phyloP scores from a whole-genome alignment of 768 basidiomycete species.

The Lentinula guzmanii region DNA sequence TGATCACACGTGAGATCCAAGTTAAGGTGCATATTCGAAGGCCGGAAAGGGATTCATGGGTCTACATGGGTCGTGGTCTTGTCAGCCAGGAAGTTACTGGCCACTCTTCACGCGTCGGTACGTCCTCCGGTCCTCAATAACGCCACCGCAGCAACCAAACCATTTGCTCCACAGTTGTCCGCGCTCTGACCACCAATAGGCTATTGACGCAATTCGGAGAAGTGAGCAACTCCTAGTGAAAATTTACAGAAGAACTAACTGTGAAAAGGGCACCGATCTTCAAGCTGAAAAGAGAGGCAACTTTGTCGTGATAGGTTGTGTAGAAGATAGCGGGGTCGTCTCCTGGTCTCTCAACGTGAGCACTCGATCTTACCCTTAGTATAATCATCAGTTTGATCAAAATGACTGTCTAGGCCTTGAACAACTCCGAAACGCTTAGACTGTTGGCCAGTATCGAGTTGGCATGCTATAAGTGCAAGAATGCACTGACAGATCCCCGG shows the following conservation, averaged over 20 bases:
- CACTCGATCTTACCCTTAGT: conserved; percentile 7
- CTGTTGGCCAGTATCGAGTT: conserved; percentile 81
- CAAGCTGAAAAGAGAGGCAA: conserved; percentile 87
- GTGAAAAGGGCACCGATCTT: conserved; percentile 51
- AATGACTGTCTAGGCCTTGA: conserved; percentile 51
- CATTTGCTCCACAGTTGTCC: conserved; percentile 41
- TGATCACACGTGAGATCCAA: conserved; percentile 53
- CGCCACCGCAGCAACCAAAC: conserved; percentile 6
- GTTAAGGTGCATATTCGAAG: conserved; percentile 82
- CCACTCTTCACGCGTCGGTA: conserved; percentile 78
- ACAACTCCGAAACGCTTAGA: conserved; percentile 77
- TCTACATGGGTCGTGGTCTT: conserved; percentile 72
- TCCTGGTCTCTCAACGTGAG: conserved; percentile 84
- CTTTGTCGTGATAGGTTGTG: conserved; percentile 78
- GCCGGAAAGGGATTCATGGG: conserved; percentile 76
- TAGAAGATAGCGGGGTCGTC: conserved; percentile 66
- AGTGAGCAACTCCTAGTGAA: conserved; percentile 31
- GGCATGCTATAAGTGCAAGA: conserved; percentile 73
- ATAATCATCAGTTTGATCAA: background rate
- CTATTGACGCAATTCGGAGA: conserved; percentile 66
- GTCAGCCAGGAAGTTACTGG: conserved; percentile 72
- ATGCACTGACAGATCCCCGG: conserved; percentile 63
- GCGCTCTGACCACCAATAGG: conserved; percentile 61
- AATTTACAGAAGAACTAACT: background rate
- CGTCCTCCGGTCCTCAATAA: conserved; percentile 19